Evolutionary conservation across 2,329 filamentous ascomycete genomes (phyloP), one percentile per base, ranked within the genome.

Genomic region (Fusarium robinianum): DNA sequence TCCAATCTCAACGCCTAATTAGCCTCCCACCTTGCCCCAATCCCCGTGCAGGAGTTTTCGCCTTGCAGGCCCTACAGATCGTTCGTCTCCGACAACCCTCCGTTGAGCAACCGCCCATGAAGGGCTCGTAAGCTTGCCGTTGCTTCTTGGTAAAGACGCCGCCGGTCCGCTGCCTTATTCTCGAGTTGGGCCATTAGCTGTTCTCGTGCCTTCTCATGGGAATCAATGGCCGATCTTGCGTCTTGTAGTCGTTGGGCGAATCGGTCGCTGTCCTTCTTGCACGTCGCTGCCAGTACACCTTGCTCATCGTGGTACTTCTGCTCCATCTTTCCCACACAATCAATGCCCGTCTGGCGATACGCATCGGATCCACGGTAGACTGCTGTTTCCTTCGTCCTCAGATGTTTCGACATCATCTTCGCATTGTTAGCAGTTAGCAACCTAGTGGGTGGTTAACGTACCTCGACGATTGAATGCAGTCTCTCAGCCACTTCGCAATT

Each of bases 391-490:
- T 54, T 65, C 14, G 42, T 25, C 12, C 42, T 41, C 2, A 66
- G 48, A 37, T 58, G 57, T 21, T 26, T 31, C 33, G 60, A 36
- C 38, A 66, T 47, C 39, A 37, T 53, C 63, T 61, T 32, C 35
- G 27, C 27, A 54, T 32, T 49, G 24, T 59, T 26, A 59, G 51
- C 35, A 40, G 23, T 11, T 16, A 5, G 16, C 17, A 11, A 26
- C 2, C 6, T 3, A 19, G 17, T 6, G 11, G 3, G 6, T n/a
- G 39, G 16, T 8, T 11, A n/a, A 21, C 60, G 49, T 48, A 66
- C 63, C 27, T 62, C 51, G 11, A 64, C 51, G 11, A 62, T 27
- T 8, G 24, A 44, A 22, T 64, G 54, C 8, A 65, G 30, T 25
- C 48, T 49, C 15, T 40, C 39, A 16, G 40, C 35, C 26, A 60